These are phyloP conservation scores for Barbatosphaeria neglecta DNA, from an alignment of 495 filamentous ascomycete genomes.

Conservation along the genomic window DNA sequence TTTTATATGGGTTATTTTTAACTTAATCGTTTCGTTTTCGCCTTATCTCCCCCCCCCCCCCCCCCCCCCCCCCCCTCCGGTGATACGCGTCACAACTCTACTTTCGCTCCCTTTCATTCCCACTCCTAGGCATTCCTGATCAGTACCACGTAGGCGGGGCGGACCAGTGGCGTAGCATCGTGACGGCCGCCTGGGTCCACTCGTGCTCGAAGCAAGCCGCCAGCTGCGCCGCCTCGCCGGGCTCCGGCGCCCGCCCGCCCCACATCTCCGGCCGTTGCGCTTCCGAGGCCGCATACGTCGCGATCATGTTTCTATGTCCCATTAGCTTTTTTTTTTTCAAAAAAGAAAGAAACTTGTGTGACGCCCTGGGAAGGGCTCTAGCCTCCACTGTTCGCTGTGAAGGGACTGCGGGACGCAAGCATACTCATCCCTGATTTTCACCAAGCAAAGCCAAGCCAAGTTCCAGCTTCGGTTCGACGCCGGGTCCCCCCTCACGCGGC, in stretches of 20 bases:
- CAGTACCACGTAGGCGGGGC: conserved; percentile 41
- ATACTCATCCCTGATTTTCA: conserved; percentile 56
- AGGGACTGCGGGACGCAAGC: not conserved
- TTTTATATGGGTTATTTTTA: too few species aligned
- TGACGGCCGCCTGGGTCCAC: conserved; percentile 53
- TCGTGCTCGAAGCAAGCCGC: conserved; percentile 51
- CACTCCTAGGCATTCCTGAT: not conserved
- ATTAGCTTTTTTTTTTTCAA: too few species aligned
- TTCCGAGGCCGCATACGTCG: conserved; percentile 46
- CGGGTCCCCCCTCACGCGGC: conserved; percentile 51
- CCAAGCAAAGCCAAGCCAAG: conserved; percentile 62
- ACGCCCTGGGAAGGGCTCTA: too few species aligned
- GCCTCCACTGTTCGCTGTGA: not conserved
- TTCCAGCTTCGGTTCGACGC: conserved; percentile 63
- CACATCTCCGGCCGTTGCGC: conserved; percentile 61
- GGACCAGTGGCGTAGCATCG: conserved; percentile 62
- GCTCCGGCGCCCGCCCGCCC: conserved; percentile 46
- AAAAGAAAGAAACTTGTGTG: too few species aligned
- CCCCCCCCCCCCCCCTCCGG: not conserved
- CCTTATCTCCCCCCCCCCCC: not conserved
- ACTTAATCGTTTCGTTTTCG: too few species aligned
- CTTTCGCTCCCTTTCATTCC: too few species aligned
- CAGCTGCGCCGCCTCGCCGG: conserved; percentile 45
- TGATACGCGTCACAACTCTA: not conserved
- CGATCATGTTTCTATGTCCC: conserved; percentile 41